Evolutionary conservation across 169 alveolate species (phyloP).

Genomic region (Babesia bovis): DNA sequence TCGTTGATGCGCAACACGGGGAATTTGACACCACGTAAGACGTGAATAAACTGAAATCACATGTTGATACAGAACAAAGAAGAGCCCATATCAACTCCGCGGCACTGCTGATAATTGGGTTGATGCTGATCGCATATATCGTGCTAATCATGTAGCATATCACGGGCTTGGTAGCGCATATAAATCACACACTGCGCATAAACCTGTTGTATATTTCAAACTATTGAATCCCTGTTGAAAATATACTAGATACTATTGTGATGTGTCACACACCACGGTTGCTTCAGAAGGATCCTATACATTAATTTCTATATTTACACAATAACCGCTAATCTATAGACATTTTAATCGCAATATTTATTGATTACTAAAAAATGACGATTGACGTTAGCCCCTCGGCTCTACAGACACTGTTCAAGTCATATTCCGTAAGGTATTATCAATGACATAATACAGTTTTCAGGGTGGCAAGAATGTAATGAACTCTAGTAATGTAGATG

Average conservation of each 20-base stretch:
- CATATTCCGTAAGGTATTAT: slow-evolving; percentile 42
- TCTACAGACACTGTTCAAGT: slow-evolving; percentile 41
- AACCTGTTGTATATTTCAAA: too few relatives aligned
- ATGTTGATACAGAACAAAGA: slow-evolving; percentile 37
- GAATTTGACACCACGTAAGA: slow-evolving; percentile 56
- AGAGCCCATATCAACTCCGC: slow-evolving; percentile 51
- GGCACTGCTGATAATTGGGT: slow-evolving; percentile 33
- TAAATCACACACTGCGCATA: too few relatives aligned
- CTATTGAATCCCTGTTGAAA: too few relatives aligned
- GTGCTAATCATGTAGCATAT: slow-evolving; percentile 16
- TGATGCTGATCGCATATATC: slow-evolving; percentile 48
- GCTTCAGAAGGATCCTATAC: too few relatives aligned
- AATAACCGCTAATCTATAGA: too few relatives aligned
- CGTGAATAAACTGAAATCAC: too few relatives aligned
- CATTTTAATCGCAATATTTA: background rate
- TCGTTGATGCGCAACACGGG: slow-evolving; percentile 2
- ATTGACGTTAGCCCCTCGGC: background rate
- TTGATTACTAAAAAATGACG: too few relatives aligned
- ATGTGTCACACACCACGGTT: too few relatives aligned
- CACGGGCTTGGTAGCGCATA: too few relatives aligned
- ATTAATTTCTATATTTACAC: too few relatives aligned
- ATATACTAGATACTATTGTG: too few relatives aligned
- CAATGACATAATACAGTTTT: background rate
- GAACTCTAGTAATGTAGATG: slow-evolving; percentile 37
- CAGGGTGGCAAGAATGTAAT: slow-evolving; percentile 56